Evolutionary conservation across 1,284 basidiomycete genomes (phyloP), one percentile per base, ranked within the genome.

Genomic region (Boletus hoseneyae): DNA sequence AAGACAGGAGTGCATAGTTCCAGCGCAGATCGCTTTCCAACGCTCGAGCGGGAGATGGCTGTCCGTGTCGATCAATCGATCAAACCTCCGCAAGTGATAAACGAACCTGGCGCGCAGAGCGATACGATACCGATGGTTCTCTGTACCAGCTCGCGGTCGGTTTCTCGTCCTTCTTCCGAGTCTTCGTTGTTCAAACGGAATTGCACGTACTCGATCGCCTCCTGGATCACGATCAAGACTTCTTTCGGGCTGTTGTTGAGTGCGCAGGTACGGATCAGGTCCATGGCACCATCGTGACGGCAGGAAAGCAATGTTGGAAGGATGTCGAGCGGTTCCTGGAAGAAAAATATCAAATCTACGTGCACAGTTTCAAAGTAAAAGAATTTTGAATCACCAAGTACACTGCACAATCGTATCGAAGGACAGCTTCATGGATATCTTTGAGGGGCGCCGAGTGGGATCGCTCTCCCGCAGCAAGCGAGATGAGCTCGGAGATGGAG

Each of bases 221-320:
- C 86, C 59, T 87, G 82, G 7, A 74, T 61, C 2, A 79, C 77
- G 49, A 89, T 78, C 6, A 83, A 57, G 3, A 80, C 67, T 60
- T 89, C 86, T 57, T 83, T 86, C 0, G 82, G 53, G 34, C 53
- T 65, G 7, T 39, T 44, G 6, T 43, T 33, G 36, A 49, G 33
- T 19, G 56, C 67, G n/a, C 62, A 65, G 13, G 29, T 19, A 36
- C 34, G 52, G 18, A 68, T 50, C 42, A 65, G 15, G 42, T 56
- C 56, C 16, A 44, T 40, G 29, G 65, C 53, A 4, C 56, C 58
- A 41, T 62, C 55, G 6, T 48, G 44, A 29, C 29, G 21, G 19
- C 58, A 65, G 21, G 65, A 50, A 37, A 65, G 56, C 13, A 65
- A 40, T n/a, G 9, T 29, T 6, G 62, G 58, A 36, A 65, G 60